phyloP scores from a whole-genome alignment of 2,329 filamentous ascomycete genomes.

The Didymosphaeria variabile region DNA sequence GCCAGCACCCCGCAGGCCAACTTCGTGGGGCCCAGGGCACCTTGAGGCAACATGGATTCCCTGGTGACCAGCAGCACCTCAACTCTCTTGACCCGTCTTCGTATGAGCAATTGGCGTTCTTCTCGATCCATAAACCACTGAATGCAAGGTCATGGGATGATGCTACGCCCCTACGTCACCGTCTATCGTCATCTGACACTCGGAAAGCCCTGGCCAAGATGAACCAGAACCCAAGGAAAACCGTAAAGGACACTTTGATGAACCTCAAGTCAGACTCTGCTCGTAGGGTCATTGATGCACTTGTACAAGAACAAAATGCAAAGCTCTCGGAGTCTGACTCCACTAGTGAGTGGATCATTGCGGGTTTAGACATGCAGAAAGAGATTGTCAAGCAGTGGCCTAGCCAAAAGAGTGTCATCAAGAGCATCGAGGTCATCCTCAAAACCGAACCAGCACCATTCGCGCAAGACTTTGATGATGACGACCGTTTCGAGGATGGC shows the following conservation, averaged over 20 bases:
- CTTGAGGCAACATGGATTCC: conserved; percentile 4
- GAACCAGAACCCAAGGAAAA: conserved; percentile 24
- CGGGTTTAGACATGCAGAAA: conserved; percentile 35
- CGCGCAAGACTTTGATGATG: conserved; percentile 2
- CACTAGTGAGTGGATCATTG: conserved; percentile 39
- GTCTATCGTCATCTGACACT: conserved; percentile 32
- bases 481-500: conserved; percentile 13
- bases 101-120: conserved; percentile 36
- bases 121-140: conserved; percentile 35
- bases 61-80: conserved; percentile 1
- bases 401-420: conserved; percentile 18
- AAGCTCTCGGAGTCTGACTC: conserved; percentile 32
- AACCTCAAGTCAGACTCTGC: conserved; percentile 38
- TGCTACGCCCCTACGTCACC: conserved; percentile 33
- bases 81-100: background rate
- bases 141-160: conserved; percentile 36
- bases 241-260: conserved; percentile 32
- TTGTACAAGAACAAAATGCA: conserved; percentile 40
- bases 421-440: conserved; percentile 40
- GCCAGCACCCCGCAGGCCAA: conserved; percentile 4
- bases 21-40: background rate
- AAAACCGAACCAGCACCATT: conserved; percentile 30
- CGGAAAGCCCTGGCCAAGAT: conserved; percentile 34
- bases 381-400: conserved; percentile 19
- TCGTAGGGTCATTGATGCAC: conserved; percentile 34